phyloP scores from a whole-genome alignment of 495 filamentous ascomycete species.

The Penicillium bovifimosum region DNA sequence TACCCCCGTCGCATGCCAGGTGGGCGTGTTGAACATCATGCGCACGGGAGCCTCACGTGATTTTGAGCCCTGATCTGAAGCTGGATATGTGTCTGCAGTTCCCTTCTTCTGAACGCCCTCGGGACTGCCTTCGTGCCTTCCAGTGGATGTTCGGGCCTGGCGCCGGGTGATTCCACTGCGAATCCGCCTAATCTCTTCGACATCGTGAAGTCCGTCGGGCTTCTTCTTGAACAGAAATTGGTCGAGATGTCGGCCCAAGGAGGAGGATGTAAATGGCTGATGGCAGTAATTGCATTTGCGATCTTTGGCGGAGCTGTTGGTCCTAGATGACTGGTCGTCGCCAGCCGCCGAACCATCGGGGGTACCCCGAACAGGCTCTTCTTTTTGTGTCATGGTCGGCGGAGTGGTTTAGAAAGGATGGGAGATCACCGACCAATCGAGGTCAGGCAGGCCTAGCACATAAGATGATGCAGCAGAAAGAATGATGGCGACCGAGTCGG shows the following conservation, averaged over 20 bases:
- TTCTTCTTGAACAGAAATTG: constrained; percentile 87
- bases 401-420: background rate
- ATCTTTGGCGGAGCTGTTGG: constrained; percentile 60
- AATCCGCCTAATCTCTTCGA: constrained; percentile 77
- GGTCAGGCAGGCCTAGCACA: background rate
- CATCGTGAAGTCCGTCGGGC: constrained; percentile 80
- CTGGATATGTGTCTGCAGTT: constrained; percentile 19
- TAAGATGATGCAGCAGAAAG: background rate
- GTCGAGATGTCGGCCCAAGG: constrained; percentile 86
- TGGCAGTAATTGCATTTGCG: constrained; percentile 78
- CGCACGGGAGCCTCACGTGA: constrained; percentile 40
- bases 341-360: constrained; percentile 49
- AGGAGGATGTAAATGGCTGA: constrained; percentile 84
- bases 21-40: constrained; percentile 54
- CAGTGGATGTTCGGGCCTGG: constrained; percentile 59
- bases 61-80: constrained; percentile 25
- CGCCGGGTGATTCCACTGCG: constrained; percentile 77
- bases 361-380: constrained; percentile 24
- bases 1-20: constrained; percentile 76
- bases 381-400: constrained; percentile 23
- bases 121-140: constrained; percentile 47
- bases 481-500: background rate
- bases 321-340: constrained; percentile 29
- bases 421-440: background rate
- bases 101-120: constrained; percentile 31